A percentile compares a stretch with the other conserved stretches of the same genome.
Evolutionary conservation across 2,329 filamentous ascomycete genomes (phyloP).

Genomic region (Penicillium griseofulvum): DNA sequence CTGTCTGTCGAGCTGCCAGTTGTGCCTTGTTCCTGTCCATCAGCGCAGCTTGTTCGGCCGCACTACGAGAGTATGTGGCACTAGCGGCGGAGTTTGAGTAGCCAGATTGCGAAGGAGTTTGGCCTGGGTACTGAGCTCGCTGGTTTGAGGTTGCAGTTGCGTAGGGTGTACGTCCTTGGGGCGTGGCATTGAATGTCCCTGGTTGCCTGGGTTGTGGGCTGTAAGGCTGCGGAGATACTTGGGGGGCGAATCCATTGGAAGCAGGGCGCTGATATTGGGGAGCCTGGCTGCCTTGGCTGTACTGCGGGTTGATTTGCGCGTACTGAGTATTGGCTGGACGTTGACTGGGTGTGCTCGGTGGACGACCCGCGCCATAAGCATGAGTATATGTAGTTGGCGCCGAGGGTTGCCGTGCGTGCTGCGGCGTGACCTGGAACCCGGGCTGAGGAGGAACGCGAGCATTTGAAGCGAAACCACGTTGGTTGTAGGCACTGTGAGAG

Average conservation of each 20-base stretch:
- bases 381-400: slow-evolving; percentile 34
- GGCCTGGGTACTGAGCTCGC: slow-evolving; percentile 29
- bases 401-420: slow-evolving; percentile 33
- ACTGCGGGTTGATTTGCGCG: slow-evolving; percentile 34
- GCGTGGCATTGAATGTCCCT: slow-evolving; percentile 31
- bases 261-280: slow-evolving; percentile 42
- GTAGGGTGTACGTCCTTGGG: slow-evolving; percentile 37
- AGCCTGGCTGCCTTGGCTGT: slow-evolving; percentile 35
- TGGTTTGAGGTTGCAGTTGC: slow-evolving; percentile 32
- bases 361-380: slow-evolving; percentile 31
- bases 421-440: slow-evolving; percentile 30
- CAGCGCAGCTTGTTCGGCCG: slow-evolving; percentile 40
- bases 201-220: slow-evolving; percentile 37
- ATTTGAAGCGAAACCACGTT: slow-evolving; percentile 33
- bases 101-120: slow-evolving; percentile 28
- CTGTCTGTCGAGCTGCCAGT: slow-evolving; percentile 30
- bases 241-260: slow-evolving; percentile 39
- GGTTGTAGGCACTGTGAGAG: slow-evolving; percentile 33
- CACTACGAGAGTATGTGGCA: slow-evolving; percentile 39
- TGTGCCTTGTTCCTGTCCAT: slow-evolving; percentile 42
- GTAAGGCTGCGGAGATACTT: slow-evolving; percentile 37
- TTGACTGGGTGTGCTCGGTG: slow-evolving; percentile 37
- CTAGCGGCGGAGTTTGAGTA: slow-evolving; percentile 38
- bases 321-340: slow-evolving; percentile 39
- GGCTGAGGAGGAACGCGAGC: slow-evolving; percentile 28